Conservation (phyloP, 2,329 filamentous ascomycete genomes). For the Colletotrichum sp. region DNA sequence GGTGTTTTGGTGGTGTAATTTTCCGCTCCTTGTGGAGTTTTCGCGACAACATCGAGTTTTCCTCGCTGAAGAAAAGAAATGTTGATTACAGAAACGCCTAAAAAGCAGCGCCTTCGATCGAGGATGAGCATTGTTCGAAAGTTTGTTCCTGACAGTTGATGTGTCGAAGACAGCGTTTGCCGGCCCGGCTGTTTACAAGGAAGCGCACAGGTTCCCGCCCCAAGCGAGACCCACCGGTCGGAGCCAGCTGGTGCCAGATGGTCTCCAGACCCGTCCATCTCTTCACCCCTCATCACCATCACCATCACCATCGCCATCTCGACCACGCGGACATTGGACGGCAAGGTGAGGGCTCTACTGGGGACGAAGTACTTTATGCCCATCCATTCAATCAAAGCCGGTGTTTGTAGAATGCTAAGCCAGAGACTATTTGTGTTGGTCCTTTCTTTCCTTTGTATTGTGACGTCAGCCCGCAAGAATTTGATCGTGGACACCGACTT, state of each 20-base stretch:
- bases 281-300: neutral
- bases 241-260: neutral
- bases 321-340: neutral
- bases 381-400: neutral
- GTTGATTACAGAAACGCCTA: neutral
- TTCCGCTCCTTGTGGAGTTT: neutral
- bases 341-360: neutral
- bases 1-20: neutral
- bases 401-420: neutral
- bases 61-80: neutral
- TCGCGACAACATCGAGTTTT: neutral
- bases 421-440: neutral
- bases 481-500: slow-evolving; percentile 53
- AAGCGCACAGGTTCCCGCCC: neutral
- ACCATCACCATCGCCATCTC: neutral
- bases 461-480: slow-evolving; percentile 29
- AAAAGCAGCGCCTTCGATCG: neutral
- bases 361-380: neutral
- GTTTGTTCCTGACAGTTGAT: neutral
- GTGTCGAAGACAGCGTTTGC: neutral
- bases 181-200: neutral
- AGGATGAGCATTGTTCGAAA: neutral
- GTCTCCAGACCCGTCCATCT: accelerated
- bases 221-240: neutral
- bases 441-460: neutral